Conservation (phyloP, 2,329 filamentous ascomycete genomes). For the Lithohypha guttulata region DNA sequence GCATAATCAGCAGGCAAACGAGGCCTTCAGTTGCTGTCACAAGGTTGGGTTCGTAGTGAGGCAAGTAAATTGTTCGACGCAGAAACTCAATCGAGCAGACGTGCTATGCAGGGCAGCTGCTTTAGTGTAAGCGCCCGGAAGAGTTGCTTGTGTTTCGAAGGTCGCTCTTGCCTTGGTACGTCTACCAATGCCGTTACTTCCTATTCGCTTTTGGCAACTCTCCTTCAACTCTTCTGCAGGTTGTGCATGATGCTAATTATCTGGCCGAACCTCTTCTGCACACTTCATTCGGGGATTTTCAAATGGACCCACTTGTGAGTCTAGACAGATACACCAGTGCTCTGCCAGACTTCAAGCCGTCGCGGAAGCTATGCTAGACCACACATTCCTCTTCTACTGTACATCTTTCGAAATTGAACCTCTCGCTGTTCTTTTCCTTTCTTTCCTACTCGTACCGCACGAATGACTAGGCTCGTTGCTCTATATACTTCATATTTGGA, state of each 20-base stretch:
- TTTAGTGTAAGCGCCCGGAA: conserved; percentile 3
- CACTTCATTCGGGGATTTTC: conserved; percentile 9
- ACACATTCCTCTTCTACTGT: background rate
- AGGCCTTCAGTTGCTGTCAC: too few relatives aligned
- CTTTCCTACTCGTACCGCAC: too few relatives aligned
- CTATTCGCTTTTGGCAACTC: background rate
- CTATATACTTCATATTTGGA: too few relatives aligned
- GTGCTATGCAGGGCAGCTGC: conserved; percentile 6
- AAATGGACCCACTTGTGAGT: conserved; percentile 1
- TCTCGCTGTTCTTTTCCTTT: too few relatives aligned
- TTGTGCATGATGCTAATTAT: background rate
- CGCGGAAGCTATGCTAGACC: background rate
- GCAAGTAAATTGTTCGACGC: too few relatives aligned
- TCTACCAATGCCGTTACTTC: background rate
- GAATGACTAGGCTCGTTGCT: too few relatives aligned
- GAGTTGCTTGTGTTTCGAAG: background rate
- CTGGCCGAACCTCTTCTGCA: conserved; percentile 7
- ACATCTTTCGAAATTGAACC: too few relatives aligned
- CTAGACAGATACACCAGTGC: background rate
- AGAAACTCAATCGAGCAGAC: too few relatives aligned
- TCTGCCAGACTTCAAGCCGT: background rate
- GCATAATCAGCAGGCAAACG: too few relatives aligned
- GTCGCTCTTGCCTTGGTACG: conserved; percentile 1
- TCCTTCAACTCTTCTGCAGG: conserved; percentile 2
- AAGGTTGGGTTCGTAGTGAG: too few relatives aligned